Conservation (phyloP, 495 filamentous ascomycete genomes). For the Penicillium subrubescens region DNA sequence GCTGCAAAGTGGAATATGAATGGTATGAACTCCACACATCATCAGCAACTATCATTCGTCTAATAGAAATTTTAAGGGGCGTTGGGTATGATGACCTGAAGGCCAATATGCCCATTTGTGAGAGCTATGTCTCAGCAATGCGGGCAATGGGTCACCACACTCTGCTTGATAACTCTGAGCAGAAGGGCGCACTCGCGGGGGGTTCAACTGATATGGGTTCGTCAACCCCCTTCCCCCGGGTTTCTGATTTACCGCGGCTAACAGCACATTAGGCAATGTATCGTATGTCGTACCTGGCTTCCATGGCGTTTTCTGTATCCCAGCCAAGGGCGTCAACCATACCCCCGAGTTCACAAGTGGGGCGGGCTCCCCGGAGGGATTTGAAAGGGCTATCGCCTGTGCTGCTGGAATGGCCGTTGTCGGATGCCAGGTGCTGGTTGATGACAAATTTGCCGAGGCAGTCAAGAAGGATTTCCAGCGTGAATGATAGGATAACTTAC, state of each 20-base stretch:
- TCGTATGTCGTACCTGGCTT: slow-evolving; percentile 60
- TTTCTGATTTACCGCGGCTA: not conserved
- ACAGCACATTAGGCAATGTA: slow-evolving; percentile 52
- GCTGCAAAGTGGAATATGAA: slow-evolving; percentile 52
- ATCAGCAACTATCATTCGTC: not conserved
- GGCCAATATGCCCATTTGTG: slow-evolving; percentile 51
- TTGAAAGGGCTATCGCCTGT: slow-evolving; percentile 48
- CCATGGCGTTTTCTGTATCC: slow-evolving; percentile 59
- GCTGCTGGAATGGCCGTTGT: slow-evolving; percentile 61
- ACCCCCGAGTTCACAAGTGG: slow-evolving; percentile 56
- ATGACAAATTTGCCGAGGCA: slow-evolving; percentile 39
- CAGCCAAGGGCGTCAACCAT: slow-evolving; percentile 55
- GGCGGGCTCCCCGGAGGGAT: slow-evolving; percentile 53
- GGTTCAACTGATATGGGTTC: slow-evolving; percentile 46
- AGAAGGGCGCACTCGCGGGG: slow-evolving; percentile 25
- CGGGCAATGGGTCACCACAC: slow-evolving; percentile 45
- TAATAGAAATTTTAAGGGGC: slow-evolving; percentile 26
- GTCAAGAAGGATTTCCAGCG: slow-evolving; percentile 34
- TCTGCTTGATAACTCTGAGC: slow-evolving; percentile 46
- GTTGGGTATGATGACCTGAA: slow-evolving; percentile 57
- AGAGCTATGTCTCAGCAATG: slow-evolving; percentile 55
- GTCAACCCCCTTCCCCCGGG: not conserved
- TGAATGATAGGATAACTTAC: slow-evolving; percentile 8
- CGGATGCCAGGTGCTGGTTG: slow-evolving; percentile 50
- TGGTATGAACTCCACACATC: slow-evolving; percentile 25